Evolutionary conservation across 1,139 yeast genomes (phyloP), one percentile per base, ranked within the genome.

Genomic region (Trichomonascaceae sp.): DNA sequence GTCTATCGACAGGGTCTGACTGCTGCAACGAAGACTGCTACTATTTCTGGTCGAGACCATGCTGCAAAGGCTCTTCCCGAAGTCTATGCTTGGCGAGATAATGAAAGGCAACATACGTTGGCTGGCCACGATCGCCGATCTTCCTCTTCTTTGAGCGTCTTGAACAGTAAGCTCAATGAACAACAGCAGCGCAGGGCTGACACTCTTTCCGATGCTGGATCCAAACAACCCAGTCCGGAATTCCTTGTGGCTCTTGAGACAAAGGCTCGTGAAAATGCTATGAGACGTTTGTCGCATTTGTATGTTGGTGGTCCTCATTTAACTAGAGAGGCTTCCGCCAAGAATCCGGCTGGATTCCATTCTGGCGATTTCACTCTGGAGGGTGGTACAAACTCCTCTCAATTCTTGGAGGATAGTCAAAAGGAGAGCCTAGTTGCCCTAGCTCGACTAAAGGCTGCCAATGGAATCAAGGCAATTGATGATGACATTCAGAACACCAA

Each of bases 391-490:
- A 36, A 36, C 17, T 65, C 62, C 49, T 63, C 63, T 8, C 53
- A 54, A 45, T 55, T 57, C 45, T 52, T 58, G 27, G 62, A 58
- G 32, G 45, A 55, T 24, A 47, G 27, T 20, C 59, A 57, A 22
- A 52, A 53, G 20, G 58, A 56, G 27, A 48, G 55, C 13, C 62
- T 72, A 20, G 61, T 72, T 57, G 64, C 67, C 17, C 62, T 63
- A 50, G 78, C 77, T 24, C 66, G 68, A 55, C 63, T 58, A 51
- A 68, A 70, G 44, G 76, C 73, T 30, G 59, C 65, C 51, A 56
- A 60, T 24, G 61, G 63, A 43, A 57, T 74, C 52, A 61, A 64
- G 9, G 60, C 60, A 47, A 73, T 79, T 58, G 80, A 77, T 58
- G 69, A 73, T 56, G 60, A 68, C 50, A 66, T 71, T 44, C 66